Evolutionary conservation across 441 rosid species (phyloP), one percentile per base, ranked within the genome.

Genomic region (Bocquillonia castaneifolia): DNA sequence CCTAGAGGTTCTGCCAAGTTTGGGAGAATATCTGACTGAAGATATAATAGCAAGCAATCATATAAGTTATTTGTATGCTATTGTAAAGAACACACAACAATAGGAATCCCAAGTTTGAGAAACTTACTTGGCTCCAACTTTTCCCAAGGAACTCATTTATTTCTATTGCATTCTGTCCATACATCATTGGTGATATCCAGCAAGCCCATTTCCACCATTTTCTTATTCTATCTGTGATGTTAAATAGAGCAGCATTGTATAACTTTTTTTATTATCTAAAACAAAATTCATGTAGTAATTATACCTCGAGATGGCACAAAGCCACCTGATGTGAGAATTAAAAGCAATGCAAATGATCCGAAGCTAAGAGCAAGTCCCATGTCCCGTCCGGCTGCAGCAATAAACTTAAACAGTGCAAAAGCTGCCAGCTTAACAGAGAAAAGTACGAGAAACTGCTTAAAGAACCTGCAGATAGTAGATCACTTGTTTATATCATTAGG

Each of bases 151-250:
- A 91, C 74, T 89, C 97, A 32, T 91, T 91, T 59, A 82, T 86
- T n/a, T 80, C 72, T 2, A 90, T 73, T 0, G 92, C 97, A 45
- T 85, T 86, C 73, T 90, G 97, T 39, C 78, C 92, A 36, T 90
- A 90, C 97, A 90, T 90, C 60, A 90, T 39, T 17, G 95, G 97
- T 3, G 97, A 90, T 64, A 69, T 52, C 95, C 95, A 90, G 75
- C 76, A 90, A 66, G 82, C 95, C 97, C 95, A 90, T 62, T 76
- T 74, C 95, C 90, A 86, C 97, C 97, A 90, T 67, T 81, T 80
- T 80, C 84, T 87, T 15, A 85, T 76, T 45, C 78, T 71, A 7
- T 85, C 92, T 87, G 80, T 48, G 22, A 53, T 26, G 52, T 62
- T 45, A 47, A 69, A 64, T 22, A 37, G 50, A n/a, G n/a, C n/a